Conservation (phyloP, 805 yeast genomes). For the Kazachstania kunashirensis region DNA sequence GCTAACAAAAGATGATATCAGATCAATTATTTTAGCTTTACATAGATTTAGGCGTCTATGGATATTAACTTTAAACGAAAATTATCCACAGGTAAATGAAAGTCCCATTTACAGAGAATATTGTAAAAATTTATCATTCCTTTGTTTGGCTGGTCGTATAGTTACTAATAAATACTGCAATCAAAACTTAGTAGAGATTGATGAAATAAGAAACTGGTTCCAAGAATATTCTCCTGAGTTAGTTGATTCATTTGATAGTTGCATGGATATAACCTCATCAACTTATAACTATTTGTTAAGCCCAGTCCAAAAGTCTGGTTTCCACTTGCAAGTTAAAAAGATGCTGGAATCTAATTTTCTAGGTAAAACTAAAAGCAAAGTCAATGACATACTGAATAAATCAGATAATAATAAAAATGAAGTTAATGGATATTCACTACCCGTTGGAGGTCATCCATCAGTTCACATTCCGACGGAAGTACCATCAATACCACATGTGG, state of each 20-base stretch:
- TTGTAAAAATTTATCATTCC: slow-evolving; percentile 11
- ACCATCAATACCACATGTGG: no score
- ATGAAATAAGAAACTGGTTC: slow-evolving; percentile 54
- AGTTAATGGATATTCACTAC: no score
- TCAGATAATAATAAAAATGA: no score
- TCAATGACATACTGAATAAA: no score
- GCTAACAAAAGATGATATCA: slow-evolving; percentile 5
- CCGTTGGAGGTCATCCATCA: no score
- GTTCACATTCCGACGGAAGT: no score
- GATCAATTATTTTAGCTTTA: slow-evolving; percentile 1
- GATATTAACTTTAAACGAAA: slow-evolving; percentile 6
- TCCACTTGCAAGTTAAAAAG: slow-evolving; percentile 17
- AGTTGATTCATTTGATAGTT: slow-evolving; percentile 5
- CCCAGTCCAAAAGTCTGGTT: slow-evolving; percentile 22
- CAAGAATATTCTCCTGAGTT: slow-evolving; percentile 54
- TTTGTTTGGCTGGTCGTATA: slow-evolving; percentile 14
- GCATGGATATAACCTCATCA: slow-evolving; percentile 18
- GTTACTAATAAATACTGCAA: slow-evolving; percentile 10
- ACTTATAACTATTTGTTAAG: slow-evolving; percentile 16
- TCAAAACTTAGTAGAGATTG: slow-evolving; percentile 36
- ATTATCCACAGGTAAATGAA: slow-evolving; percentile 9
- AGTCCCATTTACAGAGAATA: slow-evolving; percentile 13
- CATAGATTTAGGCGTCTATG: slow-evolving; percentile 4
- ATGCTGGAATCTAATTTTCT: slow-evolving; percentile 2
- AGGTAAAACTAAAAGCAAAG: neutral